Evolutionary conservation across 345 rosid genomes (phyloP), one percentile per base, ranked within the genome.

Genomic region (Populus pruinosa): DNA sequence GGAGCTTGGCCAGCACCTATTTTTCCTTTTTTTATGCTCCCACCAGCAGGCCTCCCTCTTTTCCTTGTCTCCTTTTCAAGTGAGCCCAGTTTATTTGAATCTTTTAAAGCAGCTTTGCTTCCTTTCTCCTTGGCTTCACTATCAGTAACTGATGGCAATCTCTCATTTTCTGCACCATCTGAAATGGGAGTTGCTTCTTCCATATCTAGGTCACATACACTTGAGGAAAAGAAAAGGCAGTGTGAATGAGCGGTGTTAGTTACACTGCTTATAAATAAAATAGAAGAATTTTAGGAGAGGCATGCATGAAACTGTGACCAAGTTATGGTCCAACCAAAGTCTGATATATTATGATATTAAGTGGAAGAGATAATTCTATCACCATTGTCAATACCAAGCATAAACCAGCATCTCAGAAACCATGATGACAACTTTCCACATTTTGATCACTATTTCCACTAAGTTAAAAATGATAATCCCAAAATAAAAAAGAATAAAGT

Each of bases 11-110:
- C 78, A 75, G 69, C 65, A 67, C 71, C 78, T 12, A 35, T 27
- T 78, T 85, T 90, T 49, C 84, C 85, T 79, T 82, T 88, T 74
- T 86, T 90, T 59, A 76, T 74, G 82, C 73, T 80, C 64, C 68
- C 79, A 71, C 84, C 75, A 72, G 84, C 85, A 76, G 90, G 87
- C 76, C 87, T 81, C 74, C 96, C 91, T 82, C 90, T 88, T 80
- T 87, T 88, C 75, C 91, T 86, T 63, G 56, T 74, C 71, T 72
- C 87, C 73, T 49, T 70, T 64, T 74, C 77, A 8, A 85, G 76
- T 6, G 82, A 82, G 80, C 55, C 76, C 71, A 74, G 72, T 70
- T 62, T 72, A 35, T 63, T 76, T 17, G 82, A 77, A 41, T 38
- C 74, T 66, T 71, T 56, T 18, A 10, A n/a, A 25, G 69, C 11